Conservation (phyloP, 768 basidiomycete species). For the Pholiota microspora region DNA sequence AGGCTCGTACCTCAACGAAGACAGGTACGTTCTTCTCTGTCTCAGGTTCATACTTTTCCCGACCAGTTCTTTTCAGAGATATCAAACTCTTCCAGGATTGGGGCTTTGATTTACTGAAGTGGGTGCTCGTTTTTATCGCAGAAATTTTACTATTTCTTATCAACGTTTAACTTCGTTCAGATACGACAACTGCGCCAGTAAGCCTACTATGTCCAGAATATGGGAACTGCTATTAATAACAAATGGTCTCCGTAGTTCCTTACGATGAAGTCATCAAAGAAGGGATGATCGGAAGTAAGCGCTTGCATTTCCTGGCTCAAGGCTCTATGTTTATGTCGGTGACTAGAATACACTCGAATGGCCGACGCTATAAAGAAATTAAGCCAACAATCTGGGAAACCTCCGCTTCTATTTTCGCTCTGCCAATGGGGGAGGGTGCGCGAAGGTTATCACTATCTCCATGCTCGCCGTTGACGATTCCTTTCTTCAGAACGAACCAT, state of each 20-base stretch:
- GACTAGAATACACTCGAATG: conserved; percentile 59
- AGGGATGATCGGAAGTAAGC: conserved; percentile 55
- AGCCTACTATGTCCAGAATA: conserved; percentile 10
- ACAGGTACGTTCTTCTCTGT: conserved; percentile 30
- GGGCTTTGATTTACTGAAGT: conserved; percentile 70
- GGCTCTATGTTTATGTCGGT: neutral
- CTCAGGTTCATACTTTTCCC: neutral
- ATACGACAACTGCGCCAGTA: conserved; percentile 63
- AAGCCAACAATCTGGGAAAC: conserved; percentile 44
- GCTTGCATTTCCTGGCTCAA: neutral
- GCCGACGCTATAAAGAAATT: conserved; percentile 53
- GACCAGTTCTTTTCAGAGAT: conserved; percentile 36
- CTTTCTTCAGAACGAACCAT: conserved; percentile 50
- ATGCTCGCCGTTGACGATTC: neutral
- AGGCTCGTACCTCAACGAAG: conserved; percentile 64
- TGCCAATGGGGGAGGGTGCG: conserved; percentile 70
- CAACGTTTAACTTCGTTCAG: conserved; percentile 25
- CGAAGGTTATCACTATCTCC: neutral
- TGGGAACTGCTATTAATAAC: neutral
- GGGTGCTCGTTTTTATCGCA: no score
- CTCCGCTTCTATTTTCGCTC: conserved; percentile 57
- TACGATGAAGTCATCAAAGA: conserved; percentile 54
- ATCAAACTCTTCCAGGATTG: conserved; percentile 57
- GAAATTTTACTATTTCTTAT: no score
- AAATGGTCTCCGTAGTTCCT: conserved; percentile 30